phyloP scores from a whole-genome alignment of 352 stramenopile genomes.

The Phytophthora nicotianae region DNA sequence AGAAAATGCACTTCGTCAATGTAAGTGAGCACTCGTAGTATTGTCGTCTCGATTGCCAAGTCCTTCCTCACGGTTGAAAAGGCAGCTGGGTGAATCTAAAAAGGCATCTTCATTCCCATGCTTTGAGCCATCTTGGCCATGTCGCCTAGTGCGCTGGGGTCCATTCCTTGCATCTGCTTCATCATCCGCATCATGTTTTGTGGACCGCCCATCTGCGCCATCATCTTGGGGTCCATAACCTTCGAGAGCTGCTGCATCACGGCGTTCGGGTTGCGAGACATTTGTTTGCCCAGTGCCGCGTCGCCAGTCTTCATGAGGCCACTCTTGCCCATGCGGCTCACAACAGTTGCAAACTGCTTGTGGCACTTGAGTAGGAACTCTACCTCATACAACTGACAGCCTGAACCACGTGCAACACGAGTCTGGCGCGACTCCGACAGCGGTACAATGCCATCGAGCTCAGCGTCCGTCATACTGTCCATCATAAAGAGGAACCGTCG shows the following conservation, averaged over 20 bases:
- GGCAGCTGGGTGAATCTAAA: slow-evolving; percentile 49
- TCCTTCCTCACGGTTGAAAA: slow-evolving; percentile 5
- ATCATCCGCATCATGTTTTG: slow-evolving; percentile 94
- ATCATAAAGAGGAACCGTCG: slow-evolving; percentile 99
- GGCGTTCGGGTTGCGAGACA: slow-evolving; percentile 95
- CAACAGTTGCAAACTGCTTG: slow-evolving; percentile 95
- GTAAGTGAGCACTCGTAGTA: slow-evolving; percentile 25
- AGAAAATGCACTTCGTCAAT: slow-evolving; percentile 9
- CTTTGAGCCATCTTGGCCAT: slow-evolving; percentile 79
- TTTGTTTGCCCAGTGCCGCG: slow-evolving; percentile 91
- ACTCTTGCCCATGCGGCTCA: slow-evolving; percentile 97
- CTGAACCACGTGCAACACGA: slow-evolving; percentile 93
- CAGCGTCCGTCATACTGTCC: slow-evolving; percentile 98
- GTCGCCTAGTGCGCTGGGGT: slow-evolving; percentile 70
- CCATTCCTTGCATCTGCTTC: slow-evolving; percentile 93
- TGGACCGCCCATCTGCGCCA: slow-evolving; percentile 81
- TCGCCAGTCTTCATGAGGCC: slow-evolving; percentile 92
- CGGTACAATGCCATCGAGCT: slow-evolving; percentile 93
- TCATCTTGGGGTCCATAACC: slow-evolving; percentile 94
- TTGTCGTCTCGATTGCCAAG: slow-evolving; percentile 15
- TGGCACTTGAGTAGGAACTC: slow-evolving; percentile 96
- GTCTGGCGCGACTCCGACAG: slow-evolving; percentile 72
- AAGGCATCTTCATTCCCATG: slow-evolving; percentile 86
- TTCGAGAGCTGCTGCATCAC: slow-evolving; percentile 97
- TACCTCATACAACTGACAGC: slow-evolving; percentile 86